Evolutionary conservation across 164 flowering plant genomes (phyloP).

Genomic region (Nelumbo lutea): DNA sequence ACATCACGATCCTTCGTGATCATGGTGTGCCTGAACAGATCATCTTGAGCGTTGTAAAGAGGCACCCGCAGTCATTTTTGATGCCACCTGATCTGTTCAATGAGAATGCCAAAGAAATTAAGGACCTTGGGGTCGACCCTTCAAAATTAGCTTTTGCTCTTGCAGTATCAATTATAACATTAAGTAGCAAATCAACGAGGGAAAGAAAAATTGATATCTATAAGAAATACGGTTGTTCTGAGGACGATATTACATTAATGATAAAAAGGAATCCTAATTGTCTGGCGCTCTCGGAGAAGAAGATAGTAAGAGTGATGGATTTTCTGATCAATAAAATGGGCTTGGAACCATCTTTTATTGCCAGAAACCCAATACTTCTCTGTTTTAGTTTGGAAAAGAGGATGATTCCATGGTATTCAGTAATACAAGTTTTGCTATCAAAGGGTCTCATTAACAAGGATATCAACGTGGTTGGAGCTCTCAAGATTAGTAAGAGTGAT

Average conservation of each 20-base stretch:
- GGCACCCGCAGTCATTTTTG: background rate
- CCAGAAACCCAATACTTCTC: background rate
- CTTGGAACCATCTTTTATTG: background rate
- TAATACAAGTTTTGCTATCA: background rate
- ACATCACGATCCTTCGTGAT: background rate
- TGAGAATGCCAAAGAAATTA: conserved; percentile 2
- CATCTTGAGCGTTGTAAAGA: background rate
- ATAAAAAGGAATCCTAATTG: background rate
- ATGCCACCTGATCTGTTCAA: background rate
- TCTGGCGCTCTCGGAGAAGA: conserved; percentile 2
- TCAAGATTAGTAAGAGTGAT: background rate
- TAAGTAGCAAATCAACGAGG: background rate
- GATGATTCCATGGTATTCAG: conserved; percentile 1
- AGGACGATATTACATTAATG: background rate
- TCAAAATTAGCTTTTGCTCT: background rate
- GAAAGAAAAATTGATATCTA: background rate
- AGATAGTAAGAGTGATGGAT: background rate
- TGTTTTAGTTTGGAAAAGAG: background rate
- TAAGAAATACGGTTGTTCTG: conserved; percentile 4
- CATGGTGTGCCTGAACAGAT: conserved; percentile 6
- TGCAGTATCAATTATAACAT: background rate
- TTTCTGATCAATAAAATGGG: conserved; percentile 6
- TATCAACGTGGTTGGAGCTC: background rate
- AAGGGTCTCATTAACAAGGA: background rate
- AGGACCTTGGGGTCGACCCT: conserved; percentile 4